Conservation (phyloP, 73 alveolate genomes). For the Halteria grandinella region DNA sequence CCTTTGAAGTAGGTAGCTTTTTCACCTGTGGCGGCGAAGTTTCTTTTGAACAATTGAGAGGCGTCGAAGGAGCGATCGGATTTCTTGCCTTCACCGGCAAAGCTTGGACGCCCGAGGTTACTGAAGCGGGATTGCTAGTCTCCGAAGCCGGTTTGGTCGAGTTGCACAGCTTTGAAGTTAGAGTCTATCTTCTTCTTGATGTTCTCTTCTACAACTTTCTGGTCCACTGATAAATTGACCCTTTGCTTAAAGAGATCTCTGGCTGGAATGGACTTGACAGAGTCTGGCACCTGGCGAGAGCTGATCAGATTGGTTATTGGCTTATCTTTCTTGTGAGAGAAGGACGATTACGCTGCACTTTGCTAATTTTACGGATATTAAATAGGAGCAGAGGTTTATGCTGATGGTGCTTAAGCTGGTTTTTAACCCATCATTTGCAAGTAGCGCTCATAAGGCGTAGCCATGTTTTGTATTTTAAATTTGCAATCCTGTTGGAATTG, state of each 20-base stretch:
- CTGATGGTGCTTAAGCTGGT: background rate
- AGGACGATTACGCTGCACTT: background rate
- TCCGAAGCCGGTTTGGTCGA: too few species aligned
- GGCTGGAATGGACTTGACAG: background rate
- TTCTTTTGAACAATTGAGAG: background rate
- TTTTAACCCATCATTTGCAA: background rate
- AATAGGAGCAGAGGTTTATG: too few species aligned
- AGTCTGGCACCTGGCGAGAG: conserved; percentile 1
- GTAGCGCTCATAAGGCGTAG: conserved; percentile 19
- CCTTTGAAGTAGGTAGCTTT: background rate
- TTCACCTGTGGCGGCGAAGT: background rate
- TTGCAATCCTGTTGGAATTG: too few species aligned
- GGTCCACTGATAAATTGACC: background rate
- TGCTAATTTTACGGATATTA: background rate
- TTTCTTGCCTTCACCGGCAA: background rate
- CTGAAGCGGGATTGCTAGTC: conserved; percentile 6
- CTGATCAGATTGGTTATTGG: background rate
- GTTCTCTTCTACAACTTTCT: background rate
- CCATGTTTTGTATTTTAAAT: too few species aligned
- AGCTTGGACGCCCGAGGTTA: conserved; percentile 6
- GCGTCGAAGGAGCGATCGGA: conserved; percentile 20
- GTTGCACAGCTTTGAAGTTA: conserved; percentile 20
- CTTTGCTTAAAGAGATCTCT: conserved; percentile 12
- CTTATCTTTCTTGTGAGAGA: background rate
- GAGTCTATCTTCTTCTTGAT: conserved; percentile 1